Evolutionary conservation across 2,329 filamentous ascomycete genomes (phyloP).

Genomic region (Dothidotthia symphoricarpi): DNA sequence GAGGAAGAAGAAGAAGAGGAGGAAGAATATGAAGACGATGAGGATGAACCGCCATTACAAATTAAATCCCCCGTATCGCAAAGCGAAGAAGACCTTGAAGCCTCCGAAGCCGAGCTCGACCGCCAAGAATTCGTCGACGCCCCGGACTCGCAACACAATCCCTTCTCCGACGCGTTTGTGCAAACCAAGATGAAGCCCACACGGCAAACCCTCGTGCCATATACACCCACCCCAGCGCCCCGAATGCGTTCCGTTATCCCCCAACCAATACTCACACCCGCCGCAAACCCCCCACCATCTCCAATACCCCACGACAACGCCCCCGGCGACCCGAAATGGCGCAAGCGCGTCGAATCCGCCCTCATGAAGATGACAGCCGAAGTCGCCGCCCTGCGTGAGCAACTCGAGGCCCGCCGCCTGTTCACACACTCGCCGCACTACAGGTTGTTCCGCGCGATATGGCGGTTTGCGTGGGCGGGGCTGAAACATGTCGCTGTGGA

Average conservation of each 20-base stretch:
- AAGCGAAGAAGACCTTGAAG: conserved; percentile 55
- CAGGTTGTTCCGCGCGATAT: conserved; percentile 56
- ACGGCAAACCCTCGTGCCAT: conserved; percentile 11
- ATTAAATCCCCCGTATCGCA: conserved; percentile 85
- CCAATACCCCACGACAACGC: conserved; percentile 10
- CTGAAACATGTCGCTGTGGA: conserved; percentile 75
- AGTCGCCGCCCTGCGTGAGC: conserved; percentile 86
- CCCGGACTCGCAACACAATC: conserved; percentile 45
- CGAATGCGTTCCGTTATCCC: conserved; percentile 16
- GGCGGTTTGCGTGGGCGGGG: conserved; percentile 64
- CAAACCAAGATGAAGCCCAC: conserved; percentile 12
- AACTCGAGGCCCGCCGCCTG: conserved; percentile 75
- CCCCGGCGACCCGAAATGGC: conserved; percentile 62
- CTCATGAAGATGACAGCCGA: conserved; percentile 89
- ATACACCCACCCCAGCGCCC: conserved; percentile 20
- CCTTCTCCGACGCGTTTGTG: conserved; percentile 9
- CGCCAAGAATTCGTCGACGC: conserved; percentile 50
- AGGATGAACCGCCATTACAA: conserved; percentile 40
- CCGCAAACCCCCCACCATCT: background rate
- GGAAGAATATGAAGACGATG: conserved; percentile 15
- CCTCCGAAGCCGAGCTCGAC: conserved; percentile 33
- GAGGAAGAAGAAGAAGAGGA: no score
- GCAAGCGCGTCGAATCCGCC: conserved; percentile 77
- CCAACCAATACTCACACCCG: conserved; percentile 16
- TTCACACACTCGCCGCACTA: conserved; percentile 63